Evolutionary conservation across 2,329 filamentous ascomycete genomes (phyloP).

Genomic region (Aureobasidium sp.): DNA sequence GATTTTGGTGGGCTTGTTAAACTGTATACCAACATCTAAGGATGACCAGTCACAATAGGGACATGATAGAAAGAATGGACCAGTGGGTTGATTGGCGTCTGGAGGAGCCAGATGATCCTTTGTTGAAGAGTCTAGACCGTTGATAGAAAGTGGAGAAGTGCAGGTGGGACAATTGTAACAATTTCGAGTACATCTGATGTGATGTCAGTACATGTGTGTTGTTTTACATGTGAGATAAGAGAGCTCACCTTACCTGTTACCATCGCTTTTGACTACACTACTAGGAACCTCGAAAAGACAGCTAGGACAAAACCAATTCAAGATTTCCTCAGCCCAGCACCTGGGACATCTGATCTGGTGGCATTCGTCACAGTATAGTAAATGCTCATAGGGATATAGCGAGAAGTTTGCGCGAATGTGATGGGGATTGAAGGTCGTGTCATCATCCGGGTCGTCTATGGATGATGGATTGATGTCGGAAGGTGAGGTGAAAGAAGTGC

Average conservation of each 20-base stretch:
- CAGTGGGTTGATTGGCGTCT: slow-evolving; percentile 17
- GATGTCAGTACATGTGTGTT: slow-evolving; percentile 13
- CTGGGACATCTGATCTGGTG: slow-evolving; percentile 90
- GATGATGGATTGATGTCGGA: background rate
- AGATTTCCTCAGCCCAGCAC: slow-evolving; percentile 87
- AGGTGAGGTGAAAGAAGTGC: slow-evolving; percentile 34
- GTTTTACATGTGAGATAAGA: background rate
- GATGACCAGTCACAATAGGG: slow-evolving; percentile 91
- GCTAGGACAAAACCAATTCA: slow-evolving; percentile 90
- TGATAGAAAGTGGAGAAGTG: slow-evolving; percentile 69
- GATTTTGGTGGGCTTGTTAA: slow-evolving; percentile 79
- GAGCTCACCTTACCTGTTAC: slow-evolving; percentile 63
- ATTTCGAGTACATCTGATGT: slow-evolving; percentile 61
- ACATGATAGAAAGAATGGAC: slow-evolving; percentile 58
- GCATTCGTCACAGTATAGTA: slow-evolving; percentile 96
- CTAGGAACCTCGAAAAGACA: slow-evolving; percentile 95
- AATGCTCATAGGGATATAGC: slow-evolving; percentile 84
- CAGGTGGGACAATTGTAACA: slow-evolving; percentile 95
- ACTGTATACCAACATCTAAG: slow-evolving; percentile 79
- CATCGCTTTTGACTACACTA: slow-evolving; percentile 84
- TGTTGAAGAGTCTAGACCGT: slow-evolving; percentile 55
- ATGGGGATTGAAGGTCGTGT: slow-evolving; percentile 77
- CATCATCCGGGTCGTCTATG: slow-evolving; percentile 3
- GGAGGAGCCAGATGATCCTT: slow-evolving; percentile 28
- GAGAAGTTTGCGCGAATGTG: slow-evolving; percentile 82